Conservation (phyloP, 805 yeast species). For the Saccharomycopsis oosterbeekiorum region DNA sequence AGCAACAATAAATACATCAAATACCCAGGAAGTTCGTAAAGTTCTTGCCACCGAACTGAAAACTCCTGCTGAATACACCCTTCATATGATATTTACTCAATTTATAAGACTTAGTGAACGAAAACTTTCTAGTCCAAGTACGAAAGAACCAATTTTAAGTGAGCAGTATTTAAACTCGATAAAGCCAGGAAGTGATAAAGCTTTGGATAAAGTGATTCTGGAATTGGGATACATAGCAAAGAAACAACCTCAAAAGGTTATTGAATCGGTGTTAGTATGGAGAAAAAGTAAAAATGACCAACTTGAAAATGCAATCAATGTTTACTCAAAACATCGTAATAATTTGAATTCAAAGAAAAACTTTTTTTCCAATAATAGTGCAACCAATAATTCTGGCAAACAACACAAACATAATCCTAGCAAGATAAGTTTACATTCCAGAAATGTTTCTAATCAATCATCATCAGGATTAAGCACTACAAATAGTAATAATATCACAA, state of each 20-base stretch:
- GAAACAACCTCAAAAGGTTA: slow-evolving; percentile 86
- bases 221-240: slow-evolving; percentile 88
- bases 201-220: slow-evolving; percentile 75
- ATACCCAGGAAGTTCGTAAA: slow-evolving; percentile 23
- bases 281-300: slow-evolving; percentile 79
- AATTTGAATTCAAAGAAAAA: slow-evolving; percentile 6
- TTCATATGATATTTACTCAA: slow-evolving; percentile 90
- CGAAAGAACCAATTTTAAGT: neutral
- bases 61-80: slow-evolving; percentile 79
- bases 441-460: slow-evolving; percentile 15
- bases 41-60: slow-evolving; percentile 45
- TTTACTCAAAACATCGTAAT: slow-evolving; percentile 13
- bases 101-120: slow-evolving; percentile 91
- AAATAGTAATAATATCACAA: neutral
- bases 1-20: slow-evolving; percentile 6
- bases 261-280: slow-evolving; percentile 98
- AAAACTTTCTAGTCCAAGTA: slow-evolving; percentile 42
- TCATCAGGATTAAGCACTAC: slow-evolving; percentile 1
- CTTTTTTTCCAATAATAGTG: slow-evolving; percentile 7
- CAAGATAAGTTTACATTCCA: slow-evolving; percentile 15
- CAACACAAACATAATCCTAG: neutral
- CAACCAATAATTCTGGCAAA: neutral
- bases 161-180: slow-evolving; percentile 47
- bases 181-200: slow-evolving; percentile 78
- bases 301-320: slow-evolving; percentile 9